phyloP scores from a whole-genome alignment of 148 eudicot species.

The Pharnaceum exiguum region DNA sequence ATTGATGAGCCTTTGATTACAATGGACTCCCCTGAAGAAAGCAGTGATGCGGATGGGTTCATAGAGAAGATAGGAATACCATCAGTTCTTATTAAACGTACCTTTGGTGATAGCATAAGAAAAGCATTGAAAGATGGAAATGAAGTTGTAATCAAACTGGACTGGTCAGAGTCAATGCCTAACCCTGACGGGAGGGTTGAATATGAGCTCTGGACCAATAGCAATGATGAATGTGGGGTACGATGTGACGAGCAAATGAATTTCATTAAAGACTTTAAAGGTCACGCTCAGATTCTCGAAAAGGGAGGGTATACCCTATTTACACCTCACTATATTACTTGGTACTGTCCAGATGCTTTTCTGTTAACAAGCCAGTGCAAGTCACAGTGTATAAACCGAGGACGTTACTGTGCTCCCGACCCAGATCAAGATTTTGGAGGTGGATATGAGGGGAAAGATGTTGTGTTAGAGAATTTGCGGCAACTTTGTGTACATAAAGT shows the following conservation, averaged over 20 bases:
- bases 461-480: conserved; percentile 86
- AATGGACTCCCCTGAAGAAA: conserved; percentile 86
- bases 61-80: conserved; percentile 72
- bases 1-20: conserved; percentile 79
- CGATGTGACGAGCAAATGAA: conserved; percentile 90
- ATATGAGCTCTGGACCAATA: conserved; percentile 93
- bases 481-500: conserved; percentile 90
- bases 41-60: conserved; percentile 56
- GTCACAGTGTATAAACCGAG: conserved; percentile 91
- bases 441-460: conserved; percentile 91
- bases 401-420: conserved; percentile 95
- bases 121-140: conserved; percentile 41
- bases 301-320: conserved; percentile 72
- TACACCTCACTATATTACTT: conserved; percentile 90
- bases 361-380: conserved; percentile 56
- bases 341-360: conserved; percentile 86
- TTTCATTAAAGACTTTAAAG: conserved; percentile 80
- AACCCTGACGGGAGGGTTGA: conserved; percentile 88
- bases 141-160: conserved; percentile 68
- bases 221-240: conserved; percentile 91
- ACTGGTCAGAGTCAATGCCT: conserved; percentile 97
- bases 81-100: conserved; percentile 47
- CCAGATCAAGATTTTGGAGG: conserved; percentile 79
- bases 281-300: conserved; percentile 93
- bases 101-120: conserved; percentile 62